Conservation (phyloP, 2,329 filamentous ascomycete species). For the Phoma sp. region DNA sequence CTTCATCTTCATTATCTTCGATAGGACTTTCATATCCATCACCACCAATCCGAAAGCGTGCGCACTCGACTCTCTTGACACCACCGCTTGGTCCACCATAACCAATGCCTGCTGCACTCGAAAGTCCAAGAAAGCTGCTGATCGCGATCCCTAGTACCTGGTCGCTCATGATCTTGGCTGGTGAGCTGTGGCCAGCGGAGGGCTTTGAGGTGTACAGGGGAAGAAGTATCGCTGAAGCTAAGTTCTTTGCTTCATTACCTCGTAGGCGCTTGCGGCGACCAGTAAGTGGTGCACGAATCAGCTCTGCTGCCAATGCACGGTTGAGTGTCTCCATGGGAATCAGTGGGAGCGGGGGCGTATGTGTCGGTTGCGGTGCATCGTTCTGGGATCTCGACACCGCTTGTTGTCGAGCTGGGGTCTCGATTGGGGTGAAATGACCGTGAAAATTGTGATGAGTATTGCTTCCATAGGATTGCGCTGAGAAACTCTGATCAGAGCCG, state of each 20-base stretch:
- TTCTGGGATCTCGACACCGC: conserved; percentile 19
- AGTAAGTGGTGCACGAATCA: conserved; percentile 53
- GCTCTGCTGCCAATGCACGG: conserved; percentile 53
- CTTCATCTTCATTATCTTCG: conserved; percentile 49
- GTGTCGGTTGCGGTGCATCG: background rate
- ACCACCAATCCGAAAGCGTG: conserved; percentile 49
- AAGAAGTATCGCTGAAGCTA: conserved; percentile 53
- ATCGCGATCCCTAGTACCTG: conserved; percentile 49
- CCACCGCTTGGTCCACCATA: conserved; percentile 39
- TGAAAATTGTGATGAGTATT: conserved; percentile 27
- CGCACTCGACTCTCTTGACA: conserved; percentile 50
- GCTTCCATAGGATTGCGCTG: conserved; percentile 27
- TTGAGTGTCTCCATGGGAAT: conserved; percentile 52
- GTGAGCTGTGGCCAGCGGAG: conserved; percentile 19
- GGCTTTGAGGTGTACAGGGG: conserved; percentile 45
- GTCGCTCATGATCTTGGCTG: conserved; percentile 42
- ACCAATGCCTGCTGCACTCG: conserved; percentile 46
- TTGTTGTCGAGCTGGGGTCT: conserved; percentile 35
- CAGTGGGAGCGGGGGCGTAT: conserved; percentile 1
- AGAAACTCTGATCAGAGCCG: conserved; percentile 25
- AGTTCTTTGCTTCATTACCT: conserved; percentile 54
- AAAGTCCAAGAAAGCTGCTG: conserved; percentile 51
- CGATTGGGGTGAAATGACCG: conserved; percentile 35
- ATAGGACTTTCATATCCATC: conserved; percentile 50
- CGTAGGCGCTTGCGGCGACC: conserved; percentile 51